Base-by-base conservation (phyloP, 352 stramenopile species). In the Globisporangium splendens region DNA sequence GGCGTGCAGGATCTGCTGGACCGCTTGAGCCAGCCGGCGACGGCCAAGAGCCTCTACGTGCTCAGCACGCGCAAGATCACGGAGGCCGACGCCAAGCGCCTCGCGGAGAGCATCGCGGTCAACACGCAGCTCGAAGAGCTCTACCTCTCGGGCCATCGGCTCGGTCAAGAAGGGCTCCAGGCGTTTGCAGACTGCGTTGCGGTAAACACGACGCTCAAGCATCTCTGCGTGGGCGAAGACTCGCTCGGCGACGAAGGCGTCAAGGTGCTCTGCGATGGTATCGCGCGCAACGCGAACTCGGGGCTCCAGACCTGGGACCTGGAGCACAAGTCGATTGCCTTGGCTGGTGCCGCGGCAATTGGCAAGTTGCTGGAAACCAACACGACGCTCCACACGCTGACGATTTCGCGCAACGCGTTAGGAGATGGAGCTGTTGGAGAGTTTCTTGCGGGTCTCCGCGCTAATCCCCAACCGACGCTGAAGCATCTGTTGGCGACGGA, bases 1-100 rank as follows among this genome's bases (percentile, higher is more conserved):
- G 82, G 82, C 35, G 82, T 91, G 33, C 77, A 89, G n/a, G 82
- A 94, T 56, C 59, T 92, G 64, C 70, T 91, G 47, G 63, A 81
- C 68, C 81, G 78, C 55, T 67, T 92, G 39, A 61, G 70, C 52
- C 73, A 89, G 63, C 71, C 80, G 0, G 75, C 72, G 51, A 91
- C 84, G 4, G 65, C 65, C 47, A 83, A 75, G 55, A 85, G 62
- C 52, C 77, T 94, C 39, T 92, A 81, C 62, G 78, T 94, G 42
- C 75, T 94, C 41, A 81, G 75, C 65, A 87, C 77, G 21, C 82
- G 82, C 54, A 84, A 78, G 41, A 63, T 94, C 49, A 73, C 66
- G 10, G 76, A 89, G 38, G 47, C 60, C 10, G 84, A 94, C 49
- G 62, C 78, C 18, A 64, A 68, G 18, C 63, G 67, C 18, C 70